Base-by-base conservation (phyloP, 495 filamentous ascomycete species). In the Articulospora tetracladia region DNA sequence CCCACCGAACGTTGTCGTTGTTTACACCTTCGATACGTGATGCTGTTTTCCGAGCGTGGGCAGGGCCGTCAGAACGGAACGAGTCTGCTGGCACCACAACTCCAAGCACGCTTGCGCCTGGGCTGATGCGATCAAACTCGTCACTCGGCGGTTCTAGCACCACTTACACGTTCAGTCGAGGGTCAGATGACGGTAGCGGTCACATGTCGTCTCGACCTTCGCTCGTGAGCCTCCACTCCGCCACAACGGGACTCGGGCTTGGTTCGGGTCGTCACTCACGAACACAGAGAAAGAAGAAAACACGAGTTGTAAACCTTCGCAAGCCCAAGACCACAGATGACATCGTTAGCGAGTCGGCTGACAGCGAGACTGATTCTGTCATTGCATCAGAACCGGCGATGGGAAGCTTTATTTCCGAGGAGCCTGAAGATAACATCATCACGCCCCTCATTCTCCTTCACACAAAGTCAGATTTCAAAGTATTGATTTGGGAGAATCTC, bases 1-100 rank as follows among this genome's bases (percentile, higher is more conserved):
- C 92, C 1, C 91, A 97, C 52, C 82, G 87, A 48, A 97, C 94
- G 0, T 74, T 97, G 26, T 94, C 92, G 17, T 73, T 97, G 0
- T 91, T 93, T 64, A 97, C 93, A 12, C 90, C 92, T 0, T 81
- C 82, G 13, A 90, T 97, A 47, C 75, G 83, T 49, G 90, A 97
- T 70, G 87, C 88, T 4, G 84, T 98, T 22, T 97, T 93, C 69
- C 82, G 94, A 48, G 94, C 93, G 26, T 96, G 92, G 91, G 90
- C 93, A 12, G 87, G 89, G 41, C 83, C 84, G n/a, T 79, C 83
- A 46, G 93, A 97, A 49, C 77, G 84, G 34, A 77, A 75, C 53
- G 90, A 93, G 30, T 71, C 78, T 8, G 71, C 80, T 28, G 80
- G 79, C 28, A 79, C 79, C 10, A 77, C 85, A 1, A 76, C 78